Evolutionary conservation across 371 early-diverging fungal species (phyloP).

Genomic region (Chytridiales sp.): DNA sequence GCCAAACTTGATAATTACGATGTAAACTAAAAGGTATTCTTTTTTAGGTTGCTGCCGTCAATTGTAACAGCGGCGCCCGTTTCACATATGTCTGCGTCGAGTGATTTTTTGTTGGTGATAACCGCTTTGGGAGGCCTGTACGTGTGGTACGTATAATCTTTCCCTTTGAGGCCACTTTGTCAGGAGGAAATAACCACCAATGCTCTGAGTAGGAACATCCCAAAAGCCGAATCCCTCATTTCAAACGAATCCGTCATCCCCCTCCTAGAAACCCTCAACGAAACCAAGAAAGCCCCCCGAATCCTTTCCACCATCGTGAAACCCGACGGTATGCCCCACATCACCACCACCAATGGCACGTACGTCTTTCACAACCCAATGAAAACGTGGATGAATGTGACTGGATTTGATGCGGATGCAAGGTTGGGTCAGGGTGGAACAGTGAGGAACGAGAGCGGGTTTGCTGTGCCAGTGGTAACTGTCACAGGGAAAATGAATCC

Average conservation of each 20-base stretch:
- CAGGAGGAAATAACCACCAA: conserved; percentile 20
- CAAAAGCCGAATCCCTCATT: conserved; percentile 2
- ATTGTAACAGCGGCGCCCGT: conserved; percentile 67
- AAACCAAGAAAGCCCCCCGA: neutral
- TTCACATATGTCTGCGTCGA: conserved; percentile 57
- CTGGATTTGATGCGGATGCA: conserved; percentile 51
- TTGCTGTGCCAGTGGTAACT: conserved; percentile 15
- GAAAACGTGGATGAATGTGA: conserved; percentile 72
- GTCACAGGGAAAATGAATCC: conserved; percentile 4
- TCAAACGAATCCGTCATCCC: conserved; percentile 25
- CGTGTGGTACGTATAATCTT: conserved; percentile 21
- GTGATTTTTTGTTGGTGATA: conserved; percentile 63
- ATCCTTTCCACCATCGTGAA: conserved; percentile 53
- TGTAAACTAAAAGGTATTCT: neutral
- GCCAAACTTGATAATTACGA: too few species aligned
- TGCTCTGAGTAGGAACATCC: conserved; percentile 18
- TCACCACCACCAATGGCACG: conserved; percentile 70
- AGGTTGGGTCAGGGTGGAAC: conserved; percentile 57
- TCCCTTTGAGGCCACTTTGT: neutral
- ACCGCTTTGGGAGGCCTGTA: conserved; percentile 57
- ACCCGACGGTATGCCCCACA: conserved; percentile 66
- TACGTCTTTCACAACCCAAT: conserved; percentile 69
- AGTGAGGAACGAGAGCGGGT: conserved; percentile 18
- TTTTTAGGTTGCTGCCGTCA: conserved; percentile 61
- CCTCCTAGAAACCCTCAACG: neutral